Conservation (phyloP, 345 rosid species). For the Fremontodendron californicum region DNA sequence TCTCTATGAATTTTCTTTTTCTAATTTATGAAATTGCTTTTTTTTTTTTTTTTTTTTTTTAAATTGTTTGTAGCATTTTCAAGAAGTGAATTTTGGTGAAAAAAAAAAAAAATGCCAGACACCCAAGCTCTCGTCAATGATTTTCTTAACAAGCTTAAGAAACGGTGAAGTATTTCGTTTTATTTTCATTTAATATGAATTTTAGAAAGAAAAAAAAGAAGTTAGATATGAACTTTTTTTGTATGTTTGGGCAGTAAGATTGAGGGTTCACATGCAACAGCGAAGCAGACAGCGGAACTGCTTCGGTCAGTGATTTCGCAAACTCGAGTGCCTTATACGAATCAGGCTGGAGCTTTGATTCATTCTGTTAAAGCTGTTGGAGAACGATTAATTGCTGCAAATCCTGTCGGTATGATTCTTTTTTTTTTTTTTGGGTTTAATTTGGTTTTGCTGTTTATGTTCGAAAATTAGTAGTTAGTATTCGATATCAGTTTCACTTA, state of each 20-base stretch:
- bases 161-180: constrained; percentile 42
- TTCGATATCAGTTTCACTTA: background rate
- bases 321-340: constrained; percentile 72
- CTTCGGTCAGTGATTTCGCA: constrained; percentile 87
- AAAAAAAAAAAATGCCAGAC: constrained; percentile 60
- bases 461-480: background rate
- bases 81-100: constrained; percentile 24
- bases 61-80: constrained; percentile 9
- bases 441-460: background rate
- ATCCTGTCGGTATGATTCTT: constrained; percentile 69
- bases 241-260: constrained; percentile 52
- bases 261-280: constrained; percentile 95
- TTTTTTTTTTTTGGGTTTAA: background rate
- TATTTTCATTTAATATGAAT: background rate
- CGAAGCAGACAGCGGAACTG: constrained; percentile 76
- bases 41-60: background rate
- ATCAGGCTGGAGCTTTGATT: constrained; percentile 81
- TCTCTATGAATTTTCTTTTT: background rate
- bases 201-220: background rate
- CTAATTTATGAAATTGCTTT: background rate
- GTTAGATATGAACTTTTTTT: background rate
- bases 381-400: constrained; percentile 75
- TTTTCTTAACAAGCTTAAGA: constrained; percentile 76
- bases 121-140: constrained; percentile 69
- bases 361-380: constrained; percentile 81